Evolutionary conservation across 2,329 filamentous ascomycete genomes (phyloP).

Genomic region (Trichoderma atrobrunneum): DNA sequence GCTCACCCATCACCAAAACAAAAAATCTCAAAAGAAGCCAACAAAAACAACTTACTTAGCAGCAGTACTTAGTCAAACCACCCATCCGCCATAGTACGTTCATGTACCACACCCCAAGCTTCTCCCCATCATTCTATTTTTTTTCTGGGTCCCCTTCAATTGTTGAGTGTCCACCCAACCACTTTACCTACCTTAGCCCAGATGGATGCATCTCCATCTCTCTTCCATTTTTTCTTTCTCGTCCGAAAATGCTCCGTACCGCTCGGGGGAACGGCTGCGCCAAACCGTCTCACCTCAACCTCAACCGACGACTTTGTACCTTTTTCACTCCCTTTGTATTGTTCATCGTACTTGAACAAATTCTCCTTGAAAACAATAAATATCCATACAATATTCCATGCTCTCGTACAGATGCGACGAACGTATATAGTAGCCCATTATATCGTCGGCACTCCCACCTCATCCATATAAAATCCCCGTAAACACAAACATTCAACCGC

Average conservation of each 20-base stretch:
- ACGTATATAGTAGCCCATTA: not conserved
- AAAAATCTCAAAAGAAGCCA: not conserved
- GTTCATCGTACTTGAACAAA: fast-evolving
- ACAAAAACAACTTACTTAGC: not conserved
- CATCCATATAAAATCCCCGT: not conserved
- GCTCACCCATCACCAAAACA: not conserved
- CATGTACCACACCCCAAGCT: not conserved
- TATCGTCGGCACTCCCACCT: not conserved
- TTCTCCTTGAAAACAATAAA: not conserved
- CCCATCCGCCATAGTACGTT: not conserved
- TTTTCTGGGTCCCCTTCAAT: slow-evolving; percentile 27
- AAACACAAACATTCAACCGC: not conserved
- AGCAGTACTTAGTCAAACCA: not conserved
- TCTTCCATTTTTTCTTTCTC: not conserved
- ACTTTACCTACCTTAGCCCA: not conserved
- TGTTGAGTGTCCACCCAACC: slow-evolving; percentile 30
- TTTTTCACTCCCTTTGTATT: not conserved
- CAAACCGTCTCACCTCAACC: not conserved
- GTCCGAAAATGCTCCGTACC: not conserved
- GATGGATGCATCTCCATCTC: not conserved
- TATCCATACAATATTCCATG: not conserved
- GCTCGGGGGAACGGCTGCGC: slow-evolving; percentile 4
- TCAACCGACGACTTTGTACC: not conserved
- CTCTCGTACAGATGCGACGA: not conserved
- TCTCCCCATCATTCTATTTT: slow-evolving; percentile 9